Base-by-base conservation (phyloP, 2,329 filamentous ascomycete species). In the Cordyceps farinosa region DNA sequence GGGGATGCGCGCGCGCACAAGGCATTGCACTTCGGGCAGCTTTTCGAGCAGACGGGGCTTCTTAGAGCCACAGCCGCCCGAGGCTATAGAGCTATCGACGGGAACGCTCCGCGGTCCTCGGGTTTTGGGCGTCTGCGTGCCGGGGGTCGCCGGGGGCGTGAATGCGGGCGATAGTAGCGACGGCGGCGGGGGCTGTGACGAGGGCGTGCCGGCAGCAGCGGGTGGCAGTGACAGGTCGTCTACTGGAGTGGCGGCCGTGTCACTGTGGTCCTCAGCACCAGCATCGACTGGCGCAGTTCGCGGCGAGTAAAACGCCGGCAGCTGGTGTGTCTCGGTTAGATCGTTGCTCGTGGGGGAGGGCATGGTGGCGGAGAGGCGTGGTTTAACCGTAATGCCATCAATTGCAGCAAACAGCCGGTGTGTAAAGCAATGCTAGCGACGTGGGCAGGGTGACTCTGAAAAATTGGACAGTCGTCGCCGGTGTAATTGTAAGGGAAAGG, bases 1-100 rank as follows among this genome's bases (percentile, higher is more conserved):
- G 0, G 95, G 95, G 70, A 99, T 99, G 61, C 95, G 89, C 22
- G 95, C 95, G 68, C 95, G 90, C 55, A 98, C 95, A 67, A 96
- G 87, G 78, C 95, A 99, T 74, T 91, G 88, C n/a, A 99, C 94
- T 30, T 90, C 78, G 8, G 94, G 95, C 1, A 98, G 81, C 15
- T 82, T 85, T 67, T 89, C 82, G 7, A 97, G 84, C 29, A 97
- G 81, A 64, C 86, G 87, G 1, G 92, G 91, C 38, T 84, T 81
- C 73, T 87, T 88, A 58, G 80, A 78, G 34, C 85, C 85, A 68
- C 85, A 88, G 55, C 85, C 85, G 56, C 85, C 85, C 0, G 79
- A 79, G 0, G 82, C 80, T 4, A 82, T 73, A 17, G 81, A 83
- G 69, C 83, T 87, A 72, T 88, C 86, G 47, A 88, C 85, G 1